Evolutionary conservation across 2,329 filamentous ascomycete species (phyloP).

Genomic region (Colletotrichum destructivum): DNA sequence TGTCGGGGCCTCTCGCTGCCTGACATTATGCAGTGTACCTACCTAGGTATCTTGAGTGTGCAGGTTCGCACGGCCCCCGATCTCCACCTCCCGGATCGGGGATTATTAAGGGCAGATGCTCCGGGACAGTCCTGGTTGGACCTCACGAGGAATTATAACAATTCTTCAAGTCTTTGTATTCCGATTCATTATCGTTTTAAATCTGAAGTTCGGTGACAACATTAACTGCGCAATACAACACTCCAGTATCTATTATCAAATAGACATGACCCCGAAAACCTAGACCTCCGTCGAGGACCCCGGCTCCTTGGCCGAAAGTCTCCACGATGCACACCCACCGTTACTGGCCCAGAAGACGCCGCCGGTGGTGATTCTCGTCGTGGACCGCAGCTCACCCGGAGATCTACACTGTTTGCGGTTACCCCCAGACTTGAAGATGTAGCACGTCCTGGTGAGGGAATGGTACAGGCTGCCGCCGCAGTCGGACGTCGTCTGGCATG

Average conservation of each 20-base stretch:
- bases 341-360: slow-evolving; percentile 32
- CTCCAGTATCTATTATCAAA: background rate
- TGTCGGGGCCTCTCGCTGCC: too few species aligned
- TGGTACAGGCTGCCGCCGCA: slow-evolving; percentile 37
- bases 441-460: slow-evolving; percentile 7
- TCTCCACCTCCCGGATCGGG: slow-evolving; percentile 23
- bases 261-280: too few species aligned
- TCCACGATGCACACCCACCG: slow-evolving; percentile 27
- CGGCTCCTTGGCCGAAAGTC: slow-evolving; percentile 9
- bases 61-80: background rate
- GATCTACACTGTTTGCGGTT: background rate
- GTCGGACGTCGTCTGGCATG: slow-evolving; percentile 20
- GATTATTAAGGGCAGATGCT: background rate
- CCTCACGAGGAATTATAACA: background rate
- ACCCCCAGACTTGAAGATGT: slow-evolving; percentile 12
- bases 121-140: slow-evolving; percentile 1
- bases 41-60: background rate
- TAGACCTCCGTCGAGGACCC: background rate
- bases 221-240: background rate
- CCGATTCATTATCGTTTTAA: background rate
- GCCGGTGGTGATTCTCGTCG: background rate
- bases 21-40: too few species aligned
- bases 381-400: slow-evolving; percentile 19
- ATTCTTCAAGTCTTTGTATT: background rate
- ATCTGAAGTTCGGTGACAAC: too few species aligned